Evolutionary conservation across 257 asterid genomes (phyloP).

Genomic region (Solanum clarkiae): DNA sequence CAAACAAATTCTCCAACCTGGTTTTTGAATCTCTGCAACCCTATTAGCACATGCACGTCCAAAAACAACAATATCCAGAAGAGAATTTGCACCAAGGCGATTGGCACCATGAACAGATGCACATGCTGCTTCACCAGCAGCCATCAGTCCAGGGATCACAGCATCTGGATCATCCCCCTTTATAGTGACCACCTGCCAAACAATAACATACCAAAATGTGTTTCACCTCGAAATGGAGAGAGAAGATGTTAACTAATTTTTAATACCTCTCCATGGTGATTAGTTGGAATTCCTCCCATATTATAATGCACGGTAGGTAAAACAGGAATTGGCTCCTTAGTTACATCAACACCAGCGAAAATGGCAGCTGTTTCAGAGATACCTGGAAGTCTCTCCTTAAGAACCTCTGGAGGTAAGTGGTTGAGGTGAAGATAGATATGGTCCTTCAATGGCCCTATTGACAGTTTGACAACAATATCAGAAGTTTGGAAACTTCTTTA

Average conservation of each 20-base stretch:
- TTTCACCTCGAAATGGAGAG: neutral
- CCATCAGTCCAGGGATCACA: constrained; percentile 78
- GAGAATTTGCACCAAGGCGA: constrained; percentile 98
- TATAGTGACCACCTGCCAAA: constrained; percentile 60
- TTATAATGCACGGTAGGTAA: constrained; percentile 95
- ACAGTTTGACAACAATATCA: neutral
- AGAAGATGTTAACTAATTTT: neutral
- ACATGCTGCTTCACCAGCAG: constrained; percentile 99
- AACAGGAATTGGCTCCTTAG: constrained; percentile 96
- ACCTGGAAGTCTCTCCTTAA: constrained; percentile 97
- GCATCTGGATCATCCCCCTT: constrained; percentile 65
- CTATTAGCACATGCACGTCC: constrained; percentile 98
- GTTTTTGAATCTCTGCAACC: constrained; percentile 78
- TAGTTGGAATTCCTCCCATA: constrained; percentile 99
- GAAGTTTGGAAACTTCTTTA: neutral
- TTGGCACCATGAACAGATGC: constrained; percentile 99
- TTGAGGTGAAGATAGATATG: constrained; percentile 94
- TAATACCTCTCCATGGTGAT: constrained; percentile 86
- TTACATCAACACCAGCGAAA: constrained; percentile 97
- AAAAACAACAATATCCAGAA: constrained; percentile 93
- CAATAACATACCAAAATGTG: neutral
- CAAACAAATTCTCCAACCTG: constrained; percentile 33
- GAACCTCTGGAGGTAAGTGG: constrained; percentile 98
- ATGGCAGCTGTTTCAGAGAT: constrained; percentile 98
- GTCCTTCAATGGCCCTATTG: constrained; percentile 77